phyloP scores from a whole-genome alignment of 768 basidiomycete species.

The Boletus sp. region DNA sequence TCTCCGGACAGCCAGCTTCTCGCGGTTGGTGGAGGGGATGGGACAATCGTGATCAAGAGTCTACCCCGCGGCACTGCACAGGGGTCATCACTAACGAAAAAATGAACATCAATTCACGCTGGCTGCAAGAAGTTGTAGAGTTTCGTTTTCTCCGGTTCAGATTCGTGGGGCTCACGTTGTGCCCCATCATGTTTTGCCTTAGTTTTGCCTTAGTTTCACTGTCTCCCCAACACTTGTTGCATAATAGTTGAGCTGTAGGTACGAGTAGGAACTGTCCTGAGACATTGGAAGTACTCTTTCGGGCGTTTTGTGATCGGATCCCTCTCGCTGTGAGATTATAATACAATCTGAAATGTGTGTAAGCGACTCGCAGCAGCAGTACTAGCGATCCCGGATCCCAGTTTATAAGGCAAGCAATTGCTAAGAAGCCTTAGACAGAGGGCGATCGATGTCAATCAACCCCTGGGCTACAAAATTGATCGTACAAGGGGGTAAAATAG shows the following conservation, averaged over 20 bases:
- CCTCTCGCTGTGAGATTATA: too few relatives aligned
- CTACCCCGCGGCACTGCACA: neutral
- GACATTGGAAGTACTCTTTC: neutral
- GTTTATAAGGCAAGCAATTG: too few relatives aligned
- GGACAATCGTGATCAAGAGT: neutral
- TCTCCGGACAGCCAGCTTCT: neutral
- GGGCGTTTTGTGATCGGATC: neutral
- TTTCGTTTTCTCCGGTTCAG: too few relatives aligned
- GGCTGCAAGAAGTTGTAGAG: neutral
- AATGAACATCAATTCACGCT: neutral
- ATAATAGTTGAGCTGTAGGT: neutral
- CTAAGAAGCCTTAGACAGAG: too few relatives aligned
- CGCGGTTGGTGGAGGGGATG: constrained; percentile 5
- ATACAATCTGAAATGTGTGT: too few relatives aligned
- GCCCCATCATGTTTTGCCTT: neutral
- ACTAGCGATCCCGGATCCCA: too few relatives aligned
- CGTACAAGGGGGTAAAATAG: too few relatives aligned
- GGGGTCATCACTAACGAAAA: neutral
- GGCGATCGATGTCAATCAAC: too few relatives aligned
- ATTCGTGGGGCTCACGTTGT: too few relatives aligned
- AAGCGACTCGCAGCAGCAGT: too few relatives aligned
- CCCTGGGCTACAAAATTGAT: too few relatives aligned
- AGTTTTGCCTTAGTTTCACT: neutral
- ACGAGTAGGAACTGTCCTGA: neutral
- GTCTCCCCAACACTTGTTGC: too few relatives aligned